These are phyloP conservation scores for Trichosporon faecale DNA, from an alignment of 1,284 basidiomycete species.

Conservation along the genomic window DNA sequence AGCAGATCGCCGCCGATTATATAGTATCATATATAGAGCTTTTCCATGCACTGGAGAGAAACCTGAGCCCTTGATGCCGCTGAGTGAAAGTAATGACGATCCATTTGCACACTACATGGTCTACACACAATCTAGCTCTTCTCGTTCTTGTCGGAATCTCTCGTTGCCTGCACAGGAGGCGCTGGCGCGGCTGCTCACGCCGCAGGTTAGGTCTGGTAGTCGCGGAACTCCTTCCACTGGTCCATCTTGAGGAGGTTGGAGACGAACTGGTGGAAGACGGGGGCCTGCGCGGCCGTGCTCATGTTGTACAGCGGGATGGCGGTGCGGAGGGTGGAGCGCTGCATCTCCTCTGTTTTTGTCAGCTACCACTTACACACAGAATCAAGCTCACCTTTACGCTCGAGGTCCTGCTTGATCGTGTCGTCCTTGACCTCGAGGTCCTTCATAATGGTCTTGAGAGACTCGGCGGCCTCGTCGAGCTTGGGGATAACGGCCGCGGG, in stretches of 20 bases:
- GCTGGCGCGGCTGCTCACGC: background rate
- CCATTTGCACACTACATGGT: background rate
- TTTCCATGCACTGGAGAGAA: background rate
- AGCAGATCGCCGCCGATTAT: background rate
- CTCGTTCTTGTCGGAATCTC: background rate
- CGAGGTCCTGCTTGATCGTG: slow-evolving; percentile 94
- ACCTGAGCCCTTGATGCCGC: background rate
- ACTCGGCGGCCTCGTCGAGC: slow-evolving; percentile 78
- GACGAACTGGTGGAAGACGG: slow-evolving; percentile 72
- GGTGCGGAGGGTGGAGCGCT: slow-evolving; percentile 79
- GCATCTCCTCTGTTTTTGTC: slow-evolving; percentile 64
- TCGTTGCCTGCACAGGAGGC: background rate
- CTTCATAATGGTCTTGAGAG: slow-evolving; percentile 84
- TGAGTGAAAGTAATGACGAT: background rate
- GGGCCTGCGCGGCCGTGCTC: slow-evolving; percentile 57
- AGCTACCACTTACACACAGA: background rate
- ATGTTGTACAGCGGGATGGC: slow-evolving; percentile 76
- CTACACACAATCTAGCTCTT: slow-evolving; percentile 1
- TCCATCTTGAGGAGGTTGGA: slow-evolving; percentile 33
- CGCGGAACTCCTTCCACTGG: slow-evolving; percentile 48
- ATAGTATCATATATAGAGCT: background rate
- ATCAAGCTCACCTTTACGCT: slow-evolving; percentile 62
- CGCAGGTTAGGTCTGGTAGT: slow-evolving; percentile 39
- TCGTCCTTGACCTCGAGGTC: slow-evolving; percentile 85
- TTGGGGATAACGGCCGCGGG: slow-evolving; percentile 76